These are phyloP conservation scores for Xerocomus potaroensis DNA, from an alignment of 768 basidiomycete species.

Conservation along the genomic window DNA sequence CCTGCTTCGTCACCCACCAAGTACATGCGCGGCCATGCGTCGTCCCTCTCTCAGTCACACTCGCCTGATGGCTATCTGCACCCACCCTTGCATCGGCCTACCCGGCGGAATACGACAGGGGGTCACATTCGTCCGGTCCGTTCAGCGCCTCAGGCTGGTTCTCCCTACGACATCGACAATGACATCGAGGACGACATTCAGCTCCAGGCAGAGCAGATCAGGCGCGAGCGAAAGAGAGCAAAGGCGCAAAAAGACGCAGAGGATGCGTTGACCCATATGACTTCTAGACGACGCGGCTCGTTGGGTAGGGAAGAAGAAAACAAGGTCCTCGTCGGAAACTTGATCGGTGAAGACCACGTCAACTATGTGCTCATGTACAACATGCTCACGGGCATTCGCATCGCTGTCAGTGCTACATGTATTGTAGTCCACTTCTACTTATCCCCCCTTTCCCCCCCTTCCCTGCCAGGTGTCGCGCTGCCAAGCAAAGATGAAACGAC, in stretches of 20 bases:
- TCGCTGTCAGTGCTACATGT: slow-evolving; percentile 57
- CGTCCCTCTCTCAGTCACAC: slow-evolving; percentile 24
- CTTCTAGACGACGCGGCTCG: slow-evolving; percentile 21
- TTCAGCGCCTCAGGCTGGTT: slow-evolving; percentile 32
- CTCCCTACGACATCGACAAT: slow-evolving; percentile 35
- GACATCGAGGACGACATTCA: slow-evolving; percentile 62
- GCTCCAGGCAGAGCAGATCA: slow-evolving; percentile 82
- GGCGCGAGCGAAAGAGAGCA: slow-evolving; percentile 75
- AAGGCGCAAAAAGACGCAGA: slow-evolving; percentile 63
- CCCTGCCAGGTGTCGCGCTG: slow-evolving; percentile 78
- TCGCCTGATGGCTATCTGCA: slow-evolving; percentile 49
- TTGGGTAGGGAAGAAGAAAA: slow-evolving; percentile 40
- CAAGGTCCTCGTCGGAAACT: slow-evolving; percentile 79
- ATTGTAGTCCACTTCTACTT: background rate
- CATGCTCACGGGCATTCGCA: slow-evolving; percentile 98
- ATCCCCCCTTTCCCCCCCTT: slow-evolving; percentile 5
- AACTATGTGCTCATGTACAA: slow-evolving; percentile 99
- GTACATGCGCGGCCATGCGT: slow-evolving; percentile 15
- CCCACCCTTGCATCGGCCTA: slow-evolving; percentile 44
- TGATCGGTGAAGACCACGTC: slow-evolving; percentile 97
- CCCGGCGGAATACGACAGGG: slow-evolving; percentile 71
- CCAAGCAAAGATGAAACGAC: slow-evolving; percentile 90
- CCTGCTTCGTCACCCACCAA: slow-evolving; percentile 14
- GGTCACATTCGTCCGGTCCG: slow-evolving; percentile 35
- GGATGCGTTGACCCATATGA: slow-evolving; percentile 44